These are phyloP conservation scores for Tetrapisispora fleetii DNA, from an alignment of 805 yeast genomes.

Conservation along the genomic window DNA sequence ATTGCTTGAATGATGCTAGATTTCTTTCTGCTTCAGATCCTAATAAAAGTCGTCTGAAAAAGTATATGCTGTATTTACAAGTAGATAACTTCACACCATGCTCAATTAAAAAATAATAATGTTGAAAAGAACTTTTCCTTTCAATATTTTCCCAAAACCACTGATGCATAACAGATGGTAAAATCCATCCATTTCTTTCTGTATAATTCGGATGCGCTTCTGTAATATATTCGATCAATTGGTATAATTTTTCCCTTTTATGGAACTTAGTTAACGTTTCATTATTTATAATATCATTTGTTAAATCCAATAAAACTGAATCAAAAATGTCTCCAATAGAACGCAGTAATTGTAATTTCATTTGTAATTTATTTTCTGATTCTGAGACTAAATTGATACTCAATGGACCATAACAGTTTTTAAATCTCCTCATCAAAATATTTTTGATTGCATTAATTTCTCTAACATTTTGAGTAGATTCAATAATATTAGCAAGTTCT, in stretches of 20 bases:
- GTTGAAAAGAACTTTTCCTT: constrained; percentile 12
- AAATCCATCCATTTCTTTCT: constrained; percentile 6
- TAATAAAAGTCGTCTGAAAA: constrained; percentile 14
- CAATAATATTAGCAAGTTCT: neutral
- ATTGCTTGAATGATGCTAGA: constrained; percentile 21
- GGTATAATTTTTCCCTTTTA: constrained; percentile 12
- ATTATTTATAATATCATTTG: constrained; percentile 3
- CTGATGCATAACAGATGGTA: constrained; percentile 18
- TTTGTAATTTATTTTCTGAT: constrained; percentile 3
- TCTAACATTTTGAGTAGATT: neutral
- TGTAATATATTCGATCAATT: constrained; percentile 14
- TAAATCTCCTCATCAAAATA: constrained; percentile 4
- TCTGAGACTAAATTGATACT: constrained; percentile 1
- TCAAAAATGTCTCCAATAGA: constrained; percentile 9
- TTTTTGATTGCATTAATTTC: constrained; percentile 1
- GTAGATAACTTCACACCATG: constrained; percentile 16
- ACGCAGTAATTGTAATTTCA: constrained; percentile 10
- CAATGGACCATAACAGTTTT: constrained; percentile 5
- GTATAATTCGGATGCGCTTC: constrained; percentile 10
- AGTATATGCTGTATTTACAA: constrained; percentile 6
- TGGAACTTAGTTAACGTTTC: neutral
- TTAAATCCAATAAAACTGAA: constrained; percentile 5
- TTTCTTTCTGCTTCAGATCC: constrained; percentile 23
- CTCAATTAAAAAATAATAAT: constrained; percentile 19
- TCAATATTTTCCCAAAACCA: constrained; percentile 21